Conservation (phyloP, 495 filamentous ascomycete genomes). For the Daldinia concentrica region DNA sequence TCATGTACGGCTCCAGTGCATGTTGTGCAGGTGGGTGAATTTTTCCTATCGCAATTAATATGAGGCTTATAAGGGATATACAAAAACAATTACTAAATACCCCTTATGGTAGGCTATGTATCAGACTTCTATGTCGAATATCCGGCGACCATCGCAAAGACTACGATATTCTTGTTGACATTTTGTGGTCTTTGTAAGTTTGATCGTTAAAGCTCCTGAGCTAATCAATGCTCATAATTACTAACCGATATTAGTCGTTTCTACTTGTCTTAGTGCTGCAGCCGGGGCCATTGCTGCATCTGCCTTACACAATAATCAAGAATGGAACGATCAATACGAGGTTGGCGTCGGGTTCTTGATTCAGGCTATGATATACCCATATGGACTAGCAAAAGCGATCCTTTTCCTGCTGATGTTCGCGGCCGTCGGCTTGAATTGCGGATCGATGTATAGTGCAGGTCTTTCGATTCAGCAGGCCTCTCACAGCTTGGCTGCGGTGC, state of each 20-base stretch:
- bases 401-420: constrained; percentile 65
- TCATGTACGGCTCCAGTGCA: constrained; percentile 67
- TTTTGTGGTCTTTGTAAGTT: constrained; percentile 56
- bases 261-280: constrained; percentile 66
- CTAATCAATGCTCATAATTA: constrained; percentile 30
- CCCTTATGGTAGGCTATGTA: constrained; percentile 55
- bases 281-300: constrained; percentile 64
- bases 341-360: constrained; percentile 69
- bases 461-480: constrained; percentile 57
- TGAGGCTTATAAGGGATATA: too few relatives aligned
- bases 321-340: constrained; percentile 60
- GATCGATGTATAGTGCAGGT: constrained; percentile 57
- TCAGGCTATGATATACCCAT: constrained; percentile 62
- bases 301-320: constrained; percentile 57
- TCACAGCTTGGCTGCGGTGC: constrained; percentile 49
- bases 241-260: constrained; percentile 47
- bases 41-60: not conserved
- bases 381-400: constrained; percentile 67
- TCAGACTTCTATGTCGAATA: constrained; percentile 72
- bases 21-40: constrained; percentile 56
- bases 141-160: constrained; percentile 59
- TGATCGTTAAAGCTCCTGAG: constrained; percentile 43
- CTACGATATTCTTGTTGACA: constrained; percentile 63
- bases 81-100: too few relatives aligned
- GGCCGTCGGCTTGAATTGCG: constrained; percentile 56